A percentile compares a stretch with the other conserved stretches of the same genome.
Conservation (phyloP, 805 yeast genomes). For the Wickerhamiella bombiphila region DNA sequence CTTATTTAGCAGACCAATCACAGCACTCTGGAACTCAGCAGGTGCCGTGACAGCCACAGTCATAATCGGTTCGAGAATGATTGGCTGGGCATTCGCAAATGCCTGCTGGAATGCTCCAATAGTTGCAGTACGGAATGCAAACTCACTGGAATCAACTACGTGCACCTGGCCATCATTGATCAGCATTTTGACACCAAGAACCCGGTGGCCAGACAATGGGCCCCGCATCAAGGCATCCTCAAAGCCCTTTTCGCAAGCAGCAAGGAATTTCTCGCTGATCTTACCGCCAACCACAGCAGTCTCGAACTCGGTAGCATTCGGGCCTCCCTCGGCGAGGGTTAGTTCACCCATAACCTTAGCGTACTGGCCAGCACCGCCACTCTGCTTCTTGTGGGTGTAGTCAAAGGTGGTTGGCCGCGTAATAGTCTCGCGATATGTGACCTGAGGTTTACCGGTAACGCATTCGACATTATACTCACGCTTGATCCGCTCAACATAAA, state of each 20-base stretch:
- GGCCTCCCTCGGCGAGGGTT: constrained; percentile 35
- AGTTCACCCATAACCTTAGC: constrained; percentile 88
- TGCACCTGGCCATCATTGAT: constrained; percentile 96
- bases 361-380: constrained; percentile 99
- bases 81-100: constrained; percentile 69
- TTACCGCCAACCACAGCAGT: constrained; percentile 93
- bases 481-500: constrained; percentile 94
- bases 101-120: constrained; percentile 85
- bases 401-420: constrained; percentile 62
- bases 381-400: constrained; percentile 91
- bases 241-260: constrained; percentile 91
- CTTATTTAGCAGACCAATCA: constrained; percentile 84
- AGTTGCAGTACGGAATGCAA: constrained; percentile 89
- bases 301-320: constrained; percentile 46
- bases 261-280: constrained; percentile 85
- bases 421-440: constrained; percentile 91
- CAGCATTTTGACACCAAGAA: constrained; percentile 82
- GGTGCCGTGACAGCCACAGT: constrained; percentile 87
- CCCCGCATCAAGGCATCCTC: constrained; percentile 93
- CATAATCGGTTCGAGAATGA: constrained; percentile 93
- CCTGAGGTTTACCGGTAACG: constrained; percentile 93
- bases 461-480: constrained; percentile 96
- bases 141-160: constrained; percentile 91
- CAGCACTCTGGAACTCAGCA: constrained; percentile 85
- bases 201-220: constrained; percentile 89